Evolutionary conservation across 345 rosid species (phyloP).

Genomic region (Salix exigua): DNA sequence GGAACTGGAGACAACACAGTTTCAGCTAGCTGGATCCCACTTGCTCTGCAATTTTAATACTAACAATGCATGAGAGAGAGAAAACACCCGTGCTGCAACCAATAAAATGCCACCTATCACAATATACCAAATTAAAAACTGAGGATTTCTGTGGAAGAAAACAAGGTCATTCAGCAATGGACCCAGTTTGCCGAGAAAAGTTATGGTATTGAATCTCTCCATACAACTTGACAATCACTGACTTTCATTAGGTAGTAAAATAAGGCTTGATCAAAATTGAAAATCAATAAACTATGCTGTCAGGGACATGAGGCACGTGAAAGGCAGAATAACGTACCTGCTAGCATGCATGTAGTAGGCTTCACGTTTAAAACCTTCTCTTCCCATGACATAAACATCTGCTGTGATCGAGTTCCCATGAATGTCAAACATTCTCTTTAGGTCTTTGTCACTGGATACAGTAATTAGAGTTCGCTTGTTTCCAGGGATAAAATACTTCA

Average conservation of each 20-base stretch:
- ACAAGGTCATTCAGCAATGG: constrained; percentile 1
- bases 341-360: constrained; percentile 20
- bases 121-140: background rate
- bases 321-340: constrained; percentile 40
- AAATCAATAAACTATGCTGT: constrained; percentile 2
- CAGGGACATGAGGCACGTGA: background rate
- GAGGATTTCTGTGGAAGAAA: background rate
- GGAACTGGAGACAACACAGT: constrained; percentile 28
- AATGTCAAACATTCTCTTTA: constrained; percentile 76
- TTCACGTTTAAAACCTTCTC: constrained; percentile 52
- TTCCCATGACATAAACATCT: constrained; percentile 60
- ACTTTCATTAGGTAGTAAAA: constrained; percentile 5
- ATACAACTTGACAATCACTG: background rate
- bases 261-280: background rate
- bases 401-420: constrained; percentile 67
- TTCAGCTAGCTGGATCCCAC: constrained; percentile 42
- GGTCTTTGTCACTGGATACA: constrained; percentile 64
- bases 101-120: background rate
- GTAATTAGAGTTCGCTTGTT: constrained; percentile 66
- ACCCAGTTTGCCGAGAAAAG: background rate
- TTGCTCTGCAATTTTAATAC: constrained; percentile 38
- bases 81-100: background rate
- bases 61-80: background rate
- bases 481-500: constrained; percentile 90
- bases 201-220: background rate